These are phyloP conservation scores for Amniculicola lignicola DNA, from an alignment of 495 filamentous ascomycete species.

Conservation along the genomic window DNA sequence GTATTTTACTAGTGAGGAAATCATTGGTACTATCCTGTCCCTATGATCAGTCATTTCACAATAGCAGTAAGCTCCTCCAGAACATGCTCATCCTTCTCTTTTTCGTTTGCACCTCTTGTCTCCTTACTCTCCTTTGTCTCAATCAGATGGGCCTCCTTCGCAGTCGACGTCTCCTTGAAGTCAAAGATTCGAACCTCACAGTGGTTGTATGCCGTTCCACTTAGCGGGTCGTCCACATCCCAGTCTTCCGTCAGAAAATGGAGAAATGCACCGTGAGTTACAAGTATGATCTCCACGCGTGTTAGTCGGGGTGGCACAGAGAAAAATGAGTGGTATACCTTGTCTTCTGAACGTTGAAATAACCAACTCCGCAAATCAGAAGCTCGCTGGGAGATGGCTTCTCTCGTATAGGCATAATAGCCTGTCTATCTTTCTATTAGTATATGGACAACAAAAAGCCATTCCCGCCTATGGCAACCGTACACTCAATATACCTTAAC, in stretches of 20 bases:
- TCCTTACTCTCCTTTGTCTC: conserved; percentile 52
- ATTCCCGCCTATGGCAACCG: conserved; percentile 55
- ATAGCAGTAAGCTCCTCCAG: conserved; percentile 14
- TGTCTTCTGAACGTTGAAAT: conserved; percentile 3
- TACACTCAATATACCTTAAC: conserved; percentile 55
- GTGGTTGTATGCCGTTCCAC: conserved; percentile 76
- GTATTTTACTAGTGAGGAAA: no score
- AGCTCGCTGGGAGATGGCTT: conserved; percentile 41
- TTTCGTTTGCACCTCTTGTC: conserved; percentile 44
- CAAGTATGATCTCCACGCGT: conserved; percentile 63
- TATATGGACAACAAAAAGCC: neutral
- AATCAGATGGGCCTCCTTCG: conserved; percentile 55
- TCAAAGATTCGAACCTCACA: conserved; percentile 74
- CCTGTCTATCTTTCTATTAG: conserved; percentile 43
- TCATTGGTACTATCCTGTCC: no score
- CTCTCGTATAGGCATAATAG: conserved; percentile 61
- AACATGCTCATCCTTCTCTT: conserved; percentile 11
- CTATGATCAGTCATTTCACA: no score
- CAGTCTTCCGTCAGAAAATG: conserved; percentile 83
- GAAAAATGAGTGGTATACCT: neutral
- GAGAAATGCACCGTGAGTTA: conserved; percentile 68
- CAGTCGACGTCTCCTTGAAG: conserved; percentile 54
- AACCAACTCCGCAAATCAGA: conserved; percentile 18
- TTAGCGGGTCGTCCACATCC: conserved; percentile 48
- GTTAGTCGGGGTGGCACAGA: conserved; percentile 32